phyloP scores from a whole-genome alignment of 1,284 basidiomycete genomes.

The Psilocybe mexicana region DNA sequence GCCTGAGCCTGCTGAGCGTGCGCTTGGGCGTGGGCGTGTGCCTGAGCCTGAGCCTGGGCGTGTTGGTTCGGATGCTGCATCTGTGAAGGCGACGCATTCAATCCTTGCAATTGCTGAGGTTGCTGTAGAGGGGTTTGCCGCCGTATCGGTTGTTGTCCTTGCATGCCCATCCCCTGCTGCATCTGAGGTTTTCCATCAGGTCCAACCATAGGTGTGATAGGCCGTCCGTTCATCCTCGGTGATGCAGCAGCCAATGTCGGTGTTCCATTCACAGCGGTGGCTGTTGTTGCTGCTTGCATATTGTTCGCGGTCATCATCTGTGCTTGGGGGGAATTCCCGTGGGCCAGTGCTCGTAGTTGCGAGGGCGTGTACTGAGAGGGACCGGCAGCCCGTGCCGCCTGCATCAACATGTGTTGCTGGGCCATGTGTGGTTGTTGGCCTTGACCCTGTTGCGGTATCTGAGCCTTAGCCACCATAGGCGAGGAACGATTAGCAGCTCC shows the following conservation, averaged over 20 bases:
- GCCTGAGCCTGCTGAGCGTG: slow-evolving; percentile 7
- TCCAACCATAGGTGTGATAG: slow-evolving; percentile 21
- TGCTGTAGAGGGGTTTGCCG: slow-evolving; percentile 18
- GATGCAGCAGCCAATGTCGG: slow-evolving; percentile 21
- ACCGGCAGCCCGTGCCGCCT: slow-evolving; percentile 20
- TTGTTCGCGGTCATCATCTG: slow-evolving; percentile 10
- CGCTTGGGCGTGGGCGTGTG: slow-evolving; percentile 8
- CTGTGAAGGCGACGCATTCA: slow-evolving; percentile 6
- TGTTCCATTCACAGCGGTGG: slow-evolving; percentile 9
- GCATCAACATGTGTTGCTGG: slow-evolving; percentile 21
- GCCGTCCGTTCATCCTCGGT: slow-evolving; percentile 18
- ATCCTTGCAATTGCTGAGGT: slow-evolving; percentile 15
- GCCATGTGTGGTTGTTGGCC: slow-evolving; percentile 16
- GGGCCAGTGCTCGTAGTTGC: slow-evolving; percentile 24
- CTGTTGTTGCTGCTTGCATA: background rate
- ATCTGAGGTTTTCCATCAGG: slow-evolving; percentile 19
- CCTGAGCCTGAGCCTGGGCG: slow-evolving; percentile 7
- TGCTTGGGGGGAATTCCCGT: slow-evolving; percentile 19
- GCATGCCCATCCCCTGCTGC: slow-evolving; percentile 8
- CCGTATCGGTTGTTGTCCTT: slow-evolving; percentile 8
- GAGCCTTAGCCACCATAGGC: slow-evolving; percentile 26
- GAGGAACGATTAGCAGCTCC: slow-evolving; percentile 14
- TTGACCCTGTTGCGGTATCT: slow-evolving; percentile 24
- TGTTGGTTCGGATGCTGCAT: slow-evolving; percentile 17
- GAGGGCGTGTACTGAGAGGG: slow-evolving; percentile 26